Base-by-base conservation (phyloP, 2,329 filamentous ascomycete species). In the Sporothrix humicola region DNA sequence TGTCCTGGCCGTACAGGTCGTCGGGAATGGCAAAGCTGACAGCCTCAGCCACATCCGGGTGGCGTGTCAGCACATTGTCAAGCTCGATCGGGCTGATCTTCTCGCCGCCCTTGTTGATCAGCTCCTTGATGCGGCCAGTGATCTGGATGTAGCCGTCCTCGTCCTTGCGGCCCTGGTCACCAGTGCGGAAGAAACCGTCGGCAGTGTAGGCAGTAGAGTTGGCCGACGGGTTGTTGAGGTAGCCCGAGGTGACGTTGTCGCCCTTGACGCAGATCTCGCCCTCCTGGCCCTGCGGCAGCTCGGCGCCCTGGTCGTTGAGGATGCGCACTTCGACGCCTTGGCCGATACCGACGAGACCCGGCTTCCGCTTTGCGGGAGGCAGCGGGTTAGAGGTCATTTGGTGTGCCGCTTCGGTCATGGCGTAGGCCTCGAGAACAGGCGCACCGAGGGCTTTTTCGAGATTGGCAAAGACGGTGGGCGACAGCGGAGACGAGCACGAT, bases 61-160 rank as follows among this genome's bases (percentile, higher is more conserved):
- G 89, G 73, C 91, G 87, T n/a, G 91, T 87, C 42, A 97, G 84
- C 13, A 92, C 89, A 77, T 97, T 97, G 84, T 97, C 93, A 48
- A 97, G 86, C 83, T 97, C 93, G 72, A 96, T 95, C 0, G 94
- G 93, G 77, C 90, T 93, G 80, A 97, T 96, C 85, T 96, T 96
- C 84, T 97, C 93, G 74, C 93, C 93, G 72, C 92, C 93, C 83
- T 95, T 95, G 83, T 94, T 94, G 85, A 97, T 97, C 71, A 97
- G 86, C 83, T 97, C 94, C 86, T 97, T 97, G 83, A 97, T 97
- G 71, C 94, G 87, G n/a, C 94, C 94, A 0, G 94, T 97, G 82
- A 97, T 95, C 79, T 93, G 87, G 12, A 97, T 84, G 80, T 96
- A 97, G 74, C 93, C 93, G 77, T 96, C 92, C 73, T 89, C 83